Evolutionary conservation across 495 filamentous ascomycete species (phyloP).

Genomic region (Aspergillus sparsus): DNA sequence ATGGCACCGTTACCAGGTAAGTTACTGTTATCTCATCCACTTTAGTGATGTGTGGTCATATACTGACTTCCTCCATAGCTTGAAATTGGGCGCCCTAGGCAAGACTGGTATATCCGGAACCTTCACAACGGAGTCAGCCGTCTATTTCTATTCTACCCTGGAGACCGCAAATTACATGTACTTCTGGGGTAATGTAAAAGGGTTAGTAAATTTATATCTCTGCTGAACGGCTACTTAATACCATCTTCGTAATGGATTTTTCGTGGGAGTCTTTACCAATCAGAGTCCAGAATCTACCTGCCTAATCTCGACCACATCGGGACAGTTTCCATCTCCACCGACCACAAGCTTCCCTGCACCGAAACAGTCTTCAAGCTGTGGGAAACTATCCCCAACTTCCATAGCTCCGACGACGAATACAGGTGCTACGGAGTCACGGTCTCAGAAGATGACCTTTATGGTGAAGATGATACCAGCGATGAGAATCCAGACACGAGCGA

Average conservation of each 20-base stretch:
- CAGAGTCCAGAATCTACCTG: not conserved
- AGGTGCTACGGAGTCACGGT: not conserved
- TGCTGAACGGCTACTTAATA: not conserved
- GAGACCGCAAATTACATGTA: not conserved
- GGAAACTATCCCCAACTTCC: not conserved
- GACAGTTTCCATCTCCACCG: not conserved
- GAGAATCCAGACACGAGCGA: not conserved
- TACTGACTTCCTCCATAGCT: not conserved
- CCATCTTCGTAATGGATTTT: not conserved
- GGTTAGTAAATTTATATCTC: slow-evolving; percentile 4
- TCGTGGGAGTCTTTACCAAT: not conserved
- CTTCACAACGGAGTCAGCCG: not conserved
- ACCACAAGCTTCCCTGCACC: slow-evolving; percentile 3
- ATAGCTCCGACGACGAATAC: not conserved
- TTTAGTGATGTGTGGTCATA: not conserved
- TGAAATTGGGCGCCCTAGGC: slow-evolving; percentile 1
- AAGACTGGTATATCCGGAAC: not conserved
- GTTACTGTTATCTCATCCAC: not conserved
- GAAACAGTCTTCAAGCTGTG: slow-evolving; percentile 5
- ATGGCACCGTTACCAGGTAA: slow-evolving; percentile 1
- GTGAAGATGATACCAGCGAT: not conserved
- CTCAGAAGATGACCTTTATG: not conserved
- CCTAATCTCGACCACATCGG: not conserved
- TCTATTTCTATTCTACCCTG: slow-evolving; percentile 6
- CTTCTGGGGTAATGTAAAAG: slow-evolving; percentile 2